Base-by-base conservation (phyloP, 2,329 filamentous ascomycete species). In the Aspergillus terreus region DNA sequence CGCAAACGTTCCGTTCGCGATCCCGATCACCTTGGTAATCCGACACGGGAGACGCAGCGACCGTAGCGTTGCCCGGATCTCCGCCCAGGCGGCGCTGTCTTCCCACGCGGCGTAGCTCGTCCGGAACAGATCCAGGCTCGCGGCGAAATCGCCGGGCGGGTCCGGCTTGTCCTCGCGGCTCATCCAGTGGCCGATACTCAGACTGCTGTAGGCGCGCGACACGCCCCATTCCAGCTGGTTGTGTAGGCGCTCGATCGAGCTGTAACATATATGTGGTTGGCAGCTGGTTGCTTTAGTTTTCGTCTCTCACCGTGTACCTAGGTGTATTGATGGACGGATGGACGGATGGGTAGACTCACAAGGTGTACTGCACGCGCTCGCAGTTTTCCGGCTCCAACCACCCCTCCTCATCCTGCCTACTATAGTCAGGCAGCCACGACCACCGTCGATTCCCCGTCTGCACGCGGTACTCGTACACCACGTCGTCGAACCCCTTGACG, bases 11-110 rank as follows among this genome's bases (percentile, higher is more conserved):
- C 49, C 49, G 12, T 36, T 38, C 2, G 44, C 49, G 6, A 51
- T 30, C 4, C 43, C 44, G 11, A 51, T 33, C 2, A 51, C 30
- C 11, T 51, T 51, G 11, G 25, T 30, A 27, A 47, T 47, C 6
- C 35, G 27, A 14, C n/a, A 11, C 7, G 27, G 10, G 14, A 33
- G n/a, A 7, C n/a, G 6, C 4, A 30, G 15, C 12, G 44, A 32
- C 2, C 7, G 27, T 3, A 51, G 9, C 3, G 19, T 36, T 4
- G 23, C 6, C 17, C 36, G n/a, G 15, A 51, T 14, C 6, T 38
- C 19, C 11, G 2, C 30, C 15, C 27, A 47, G 1, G 44, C 10
- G 2, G 32, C 19, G 11, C 49, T 47, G 6, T 7, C 17, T 19
- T 51, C 44, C 49, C 49, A 51, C 11, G 17, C 19, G 7, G 21